Evolutionary conservation across 140 eudicot genomes (phyloP), one percentile per base, ranked within the genome.

Genomic region (Bidens hawaiensis): DNA sequence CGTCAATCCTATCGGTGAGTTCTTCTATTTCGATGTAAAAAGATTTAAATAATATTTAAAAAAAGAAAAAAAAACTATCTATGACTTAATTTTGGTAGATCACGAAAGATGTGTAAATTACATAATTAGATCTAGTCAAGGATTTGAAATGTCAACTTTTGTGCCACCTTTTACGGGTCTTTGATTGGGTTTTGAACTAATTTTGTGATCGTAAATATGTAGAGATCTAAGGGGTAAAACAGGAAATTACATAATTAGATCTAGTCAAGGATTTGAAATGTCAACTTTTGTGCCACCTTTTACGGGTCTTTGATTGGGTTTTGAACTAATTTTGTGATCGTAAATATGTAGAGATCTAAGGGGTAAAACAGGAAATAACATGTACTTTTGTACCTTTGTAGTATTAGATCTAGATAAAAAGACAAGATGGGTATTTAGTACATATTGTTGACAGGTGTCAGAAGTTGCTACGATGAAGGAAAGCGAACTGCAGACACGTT

Each of bases 401-500:
- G n/a, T n/a, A n/a, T n/a, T n/a, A n/a, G n/a, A n/a, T n/a, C n/a
- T n/a, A n/a, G 12, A 33, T 36, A 6, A 36, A 36, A 36, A 10
- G 12, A 30, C 34, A 36, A 36, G 13, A 10, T 8, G 43, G 43
- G 43, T 36, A 36, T 10, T 36, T 11, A n/a, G 0, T 36, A 36
- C 43, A n/a, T n/a, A n/a, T n/a, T n/a, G n/a, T 6, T 36, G 43
- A 36, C 43, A 36, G 43, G 43, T 36, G 43, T 36, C 43, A 36
- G 43, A 36, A 36, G 43, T n/a, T 36, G 43, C 43, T 36, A 36
- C 43, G 43, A 36, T 36, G 43, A 36, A 10, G 43, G 43, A 36
- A 90, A 90, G 67, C 83, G 97, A 23, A 89, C 97, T 2, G 97
- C 96, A n/a, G n/a, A n/a, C n/a, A n/a, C n/a, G n/a, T n/a, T n/a